These are phyloP conservation scores for Misopates orontium DNA, from an alignment of 257 asterid genomes.

Conservation along the genomic window DNA sequence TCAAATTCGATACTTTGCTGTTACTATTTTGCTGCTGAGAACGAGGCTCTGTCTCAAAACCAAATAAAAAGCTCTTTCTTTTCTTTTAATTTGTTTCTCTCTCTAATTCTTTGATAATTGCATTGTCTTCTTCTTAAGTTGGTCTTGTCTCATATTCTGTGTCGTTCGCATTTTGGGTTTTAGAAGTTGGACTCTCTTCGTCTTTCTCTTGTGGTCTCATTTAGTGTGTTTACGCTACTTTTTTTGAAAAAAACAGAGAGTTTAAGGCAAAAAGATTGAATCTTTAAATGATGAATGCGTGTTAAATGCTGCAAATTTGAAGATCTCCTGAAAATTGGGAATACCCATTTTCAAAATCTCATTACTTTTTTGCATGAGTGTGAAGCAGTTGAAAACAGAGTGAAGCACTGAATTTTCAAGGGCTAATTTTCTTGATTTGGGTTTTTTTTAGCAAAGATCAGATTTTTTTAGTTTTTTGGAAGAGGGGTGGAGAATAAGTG, in stretches of 20 bases:
- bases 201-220: slow-evolving; percentile 22
- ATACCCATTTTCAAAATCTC: slow-evolving; percentile 41
- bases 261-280: slow-evolving; percentile 32
- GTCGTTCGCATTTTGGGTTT: slow-evolving; percentile 34
- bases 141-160: slow-evolving; percentile 52
- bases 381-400: slow-evolving; percentile 27
- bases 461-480: slow-evolving; percentile 27
- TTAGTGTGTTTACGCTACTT: slow-evolving; percentile 17
- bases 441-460: slow-evolving; percentile 22
- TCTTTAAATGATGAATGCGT: slow-evolving; percentile 31
- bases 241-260: slow-evolving; percentile 23
- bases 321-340: slow-evolving; percentile 23
- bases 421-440: slow-evolving; percentile 17
- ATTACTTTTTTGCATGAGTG: slow-evolving; percentile 21
- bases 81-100: slow-evolving; percentile 15
- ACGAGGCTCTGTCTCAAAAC: slow-evolving; percentile 46
- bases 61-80: slow-evolving; percentile 32
- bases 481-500: slow-evolving; percentile 35
- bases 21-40: slow-evolving; percentile 55
- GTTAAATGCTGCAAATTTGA: slow-evolving; percentile 2
- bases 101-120: slow-evolving; percentile 38
- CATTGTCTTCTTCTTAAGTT: slow-evolving; percentile 60
- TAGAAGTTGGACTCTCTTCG: slow-evolving; percentile 23
- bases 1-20: slow-evolving; percentile 67
- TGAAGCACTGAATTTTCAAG: slow-evolving; percentile 23